phyloP scores from a whole-genome alignment of 495 filamentous ascomycete genomes.

The Aspergillus sclerotioniger region DNA sequence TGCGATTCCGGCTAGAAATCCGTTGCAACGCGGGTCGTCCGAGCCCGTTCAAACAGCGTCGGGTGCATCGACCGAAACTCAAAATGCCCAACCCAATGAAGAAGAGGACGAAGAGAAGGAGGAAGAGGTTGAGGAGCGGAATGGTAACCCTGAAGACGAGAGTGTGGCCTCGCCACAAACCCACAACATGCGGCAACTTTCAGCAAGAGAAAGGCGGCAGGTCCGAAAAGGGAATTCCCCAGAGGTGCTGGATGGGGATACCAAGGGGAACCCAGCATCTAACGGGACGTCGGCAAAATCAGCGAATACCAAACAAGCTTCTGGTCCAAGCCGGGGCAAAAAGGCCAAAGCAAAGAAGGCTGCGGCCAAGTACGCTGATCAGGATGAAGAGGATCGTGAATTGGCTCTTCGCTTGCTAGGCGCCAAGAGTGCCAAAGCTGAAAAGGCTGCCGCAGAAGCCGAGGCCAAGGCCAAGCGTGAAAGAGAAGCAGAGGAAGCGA shows the following conservation, averaged over 20 bases:
- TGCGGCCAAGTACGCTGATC: constrained; percentile 85
- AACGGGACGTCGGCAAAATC: constrained; percentile 7
- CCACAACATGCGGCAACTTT: constrained; percentile 41
- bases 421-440: constrained; percentile 55
- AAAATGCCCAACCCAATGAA: constrained; percentile 30
- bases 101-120: constrained; percentile 26
- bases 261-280: constrained; percentile 5
- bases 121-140: constrained; percentile 17
- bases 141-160: constrained; percentile 18
- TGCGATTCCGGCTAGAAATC: constrained; percentile 23
- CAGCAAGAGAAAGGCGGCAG: constrained; percentile 49
- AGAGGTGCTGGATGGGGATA: constrained; percentile 16
- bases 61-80: constrained; percentile 23
- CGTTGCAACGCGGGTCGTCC: constrained; percentile 31
- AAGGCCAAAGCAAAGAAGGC: constrained; percentile 82
- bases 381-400: constrained; percentile 89
- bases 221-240: constrained; percentile 45
- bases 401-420: constrained; percentile 81
- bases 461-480: constrained; percentile 53
- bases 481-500: constrained; percentile 61
- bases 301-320: constrained; percentile 27
- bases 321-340: constrained; percentile 68
- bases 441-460: constrained; percentile 49
- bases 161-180: constrained; percentile 19
- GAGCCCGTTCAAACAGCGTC: constrained; percentile 32